Evolutionary conservation across 73 alveolate species (phyloP), one percentile per base, ranked within the genome.

Genomic region (Paramecium pentaurelia): DNA sequence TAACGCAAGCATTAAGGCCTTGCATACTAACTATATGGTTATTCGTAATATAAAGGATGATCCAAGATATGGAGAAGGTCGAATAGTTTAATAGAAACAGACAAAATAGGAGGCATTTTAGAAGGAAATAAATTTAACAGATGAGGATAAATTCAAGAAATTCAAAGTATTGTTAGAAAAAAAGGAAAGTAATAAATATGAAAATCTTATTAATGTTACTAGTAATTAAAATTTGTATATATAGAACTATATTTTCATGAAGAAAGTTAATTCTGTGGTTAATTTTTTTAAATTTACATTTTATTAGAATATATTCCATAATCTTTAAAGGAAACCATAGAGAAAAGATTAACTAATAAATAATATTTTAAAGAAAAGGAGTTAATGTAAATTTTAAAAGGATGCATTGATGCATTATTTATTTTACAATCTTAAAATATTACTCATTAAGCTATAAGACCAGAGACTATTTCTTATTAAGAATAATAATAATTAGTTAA

Each of bases 251-350:
- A 80, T 44, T 80, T 44, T 80, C 58, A 40, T 6, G 77, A 80
- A 14, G 91, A 80, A 20, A 49, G 51, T 47, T 11, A 80, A 80
- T 80, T 80, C 54, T 80, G 77, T n/a, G 75, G 91, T 27, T 27
- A 49, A 47, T 80, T 80, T 25, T 80, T n/a, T 47, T n/a, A 80
- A 36, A 80, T 80, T n/a, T 80, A 45, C 75, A 40, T 80, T 9
- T 9, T 80, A n/a, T 4, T 80, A 25, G 91, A 80, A 47, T 80
- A 80, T 27, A 42, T 47, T 27, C 91, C 91, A 45, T 20, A 3
- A 20, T 14, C 28, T 10, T 10, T 80, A 18, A 44, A 80, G 6
- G 73, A 80, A 3, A 0, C 22, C 2, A 25, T 44, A 20, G 77
- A 80, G 10, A 5, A 25, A 28, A 80, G 75, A 80, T 8, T 42